Evolutionary conservation across 1,139 yeast species (phyloP), one percentile per base, ranked within the genome.

Genomic region (Taphrina betulina): DNA sequence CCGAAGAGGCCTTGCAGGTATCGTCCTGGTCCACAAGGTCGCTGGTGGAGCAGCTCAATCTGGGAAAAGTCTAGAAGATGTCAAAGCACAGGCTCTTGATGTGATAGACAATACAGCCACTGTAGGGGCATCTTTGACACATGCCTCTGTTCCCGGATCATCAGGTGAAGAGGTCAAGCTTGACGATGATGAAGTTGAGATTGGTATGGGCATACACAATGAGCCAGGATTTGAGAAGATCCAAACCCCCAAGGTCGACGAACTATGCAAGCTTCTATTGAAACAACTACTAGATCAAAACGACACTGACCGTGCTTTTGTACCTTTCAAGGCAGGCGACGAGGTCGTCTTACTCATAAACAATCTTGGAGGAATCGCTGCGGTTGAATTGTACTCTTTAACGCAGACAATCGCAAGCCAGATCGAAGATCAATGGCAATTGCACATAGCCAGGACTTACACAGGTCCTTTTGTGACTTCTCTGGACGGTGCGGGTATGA

Each of bases 191-290:
- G 89, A 87, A 68, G 83, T 85, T 64, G 97, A 90, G 69, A 76
- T 90, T 61, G 97, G 97, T 24, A 83, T 90, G 81, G 97, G 97
- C 50, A 90, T 90, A 61, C 97, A 90, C 70, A 90, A 90, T 66
- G 97, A 90, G 68, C 94, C 96, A 0, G 96, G 96, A 58, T 80
- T 81, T 55, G 75, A 79, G 61, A 79, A 83, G 63, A 69, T 85
- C 45, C 76, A 79, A 17, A 80, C 89, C 63, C 95, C 95, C 22
- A 67, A 77, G 1, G 78, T 85, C 52, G 81, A 78, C 38, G 77
- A 75, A 1, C 71, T 87, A 57, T 61, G 63, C 14, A 52, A 48
- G 20, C 55, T 60, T 26, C 62, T 65, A 26, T 60, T 70, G 52
- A 63, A 69, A 33, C 68, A 67, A 14, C 55, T 65, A 58, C 60